Conservation (phyloP, 768 basidiomycete genomes). For the Fistulinella prunicolor region DNA sequence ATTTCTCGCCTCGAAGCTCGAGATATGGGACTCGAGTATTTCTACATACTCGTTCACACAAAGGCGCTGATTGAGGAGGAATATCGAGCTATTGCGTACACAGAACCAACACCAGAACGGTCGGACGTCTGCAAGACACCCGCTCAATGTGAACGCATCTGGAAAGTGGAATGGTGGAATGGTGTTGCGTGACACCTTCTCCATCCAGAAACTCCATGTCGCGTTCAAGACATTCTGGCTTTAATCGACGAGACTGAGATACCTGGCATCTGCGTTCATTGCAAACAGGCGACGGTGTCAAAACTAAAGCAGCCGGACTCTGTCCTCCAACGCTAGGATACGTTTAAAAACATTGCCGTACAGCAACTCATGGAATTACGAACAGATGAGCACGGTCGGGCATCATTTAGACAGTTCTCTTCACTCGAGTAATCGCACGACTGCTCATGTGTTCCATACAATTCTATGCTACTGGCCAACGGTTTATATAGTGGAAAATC, state of each 20-base stretch:
- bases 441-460: too few relatives aligned
- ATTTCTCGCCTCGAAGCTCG: neutral
- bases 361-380: too few relatives aligned
- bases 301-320: too few relatives aligned
- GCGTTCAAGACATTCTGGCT: neutral
- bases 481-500: too few relatives aligned
- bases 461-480: too few relatives aligned
- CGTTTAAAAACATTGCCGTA: too few relatives aligned
- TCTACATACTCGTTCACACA: neutral
- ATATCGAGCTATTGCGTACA: constrained; percentile 2
- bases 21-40: constrained; percentile 1
- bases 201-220: neutral
- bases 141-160: neutral
- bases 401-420: too few relatives aligned
- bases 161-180: neutral
- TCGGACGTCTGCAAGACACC: neutral
- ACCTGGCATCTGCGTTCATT: neutral
- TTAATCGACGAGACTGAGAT: neutral
- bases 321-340: too few relatives aligned
- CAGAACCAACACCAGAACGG: neutral
- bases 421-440: too few relatives aligned
- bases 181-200: too few relatives aligned
- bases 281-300: neutral
- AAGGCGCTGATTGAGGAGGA: constrained; percentile 1
- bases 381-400: too few relatives aligned